Percentiles rank a stretch among this genome's conserved stretches.
phyloP scores from a whole-genome alignment of 2,329 filamentous ascomycete species.

The Septoria petroselini region DNA sequence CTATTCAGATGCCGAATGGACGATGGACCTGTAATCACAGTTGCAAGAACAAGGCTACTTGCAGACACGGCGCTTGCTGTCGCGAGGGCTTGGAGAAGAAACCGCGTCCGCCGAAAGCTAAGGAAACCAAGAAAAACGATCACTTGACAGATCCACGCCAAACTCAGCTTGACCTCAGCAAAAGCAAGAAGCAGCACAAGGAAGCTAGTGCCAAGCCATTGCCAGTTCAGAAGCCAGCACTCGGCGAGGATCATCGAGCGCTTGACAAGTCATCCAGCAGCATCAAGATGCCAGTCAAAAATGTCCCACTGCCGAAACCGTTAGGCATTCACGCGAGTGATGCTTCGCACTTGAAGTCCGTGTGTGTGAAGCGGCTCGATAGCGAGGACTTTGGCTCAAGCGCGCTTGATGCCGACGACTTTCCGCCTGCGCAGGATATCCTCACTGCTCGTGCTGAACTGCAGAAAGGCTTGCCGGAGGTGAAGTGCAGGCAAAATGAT shows the following conservation, averaged over 20 bases:
- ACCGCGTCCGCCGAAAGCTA: conserved; percentile 48
- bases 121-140: conserved; percentile 31
- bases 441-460: conserved; percentile 3
- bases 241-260: conserved; percentile 20
- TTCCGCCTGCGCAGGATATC: conserved; percentile 8
- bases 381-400: conserved; percentile 27
- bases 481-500: neutral
- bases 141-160: conserved; percentile 28
- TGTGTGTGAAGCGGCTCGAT: conserved; percentile 4
- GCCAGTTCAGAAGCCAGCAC: conserved; percentile 6
- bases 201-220: neutral
- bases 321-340: neutral
- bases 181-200: conserved; percentile 22
- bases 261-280: conserved; percentile 31
- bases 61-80: conserved; percentile 68
- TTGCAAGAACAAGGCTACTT: conserved; percentile 60
- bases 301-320: conserved; percentile 16
- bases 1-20: conserved; percentile 61
- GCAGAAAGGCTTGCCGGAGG: neutral
- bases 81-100: conserved; percentile 67
- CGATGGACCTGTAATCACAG: conserved; percentile 71
- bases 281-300: conserved; percentile 24
- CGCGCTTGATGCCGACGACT: conserved; percentile 19
- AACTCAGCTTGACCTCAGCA: conserved; percentile 30
- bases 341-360: neutral